phyloP scores from a whole-genome alignment of 2,329 filamentous ascomycete genomes.

The Neonectria neomacrospora region DNA sequence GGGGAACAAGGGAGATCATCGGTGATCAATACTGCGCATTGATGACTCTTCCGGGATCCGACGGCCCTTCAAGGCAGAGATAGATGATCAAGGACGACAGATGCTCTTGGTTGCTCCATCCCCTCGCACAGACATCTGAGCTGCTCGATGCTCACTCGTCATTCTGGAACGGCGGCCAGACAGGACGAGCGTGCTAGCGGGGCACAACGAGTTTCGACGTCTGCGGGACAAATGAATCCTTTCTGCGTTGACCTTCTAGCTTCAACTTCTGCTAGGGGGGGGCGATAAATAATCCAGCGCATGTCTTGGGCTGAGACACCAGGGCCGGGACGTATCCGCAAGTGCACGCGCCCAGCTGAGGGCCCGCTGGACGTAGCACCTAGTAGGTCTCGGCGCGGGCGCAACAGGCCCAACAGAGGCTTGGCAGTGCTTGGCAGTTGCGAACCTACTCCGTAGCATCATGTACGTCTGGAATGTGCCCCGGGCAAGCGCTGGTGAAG shows the following conservation, averaged over 20 bases:
- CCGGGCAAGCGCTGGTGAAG: neutral
- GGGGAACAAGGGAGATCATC: no score
- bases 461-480: neutral
- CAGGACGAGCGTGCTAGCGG: constrained; percentile 6
- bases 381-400: constrained; percentile 10
- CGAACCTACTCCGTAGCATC: neutral
- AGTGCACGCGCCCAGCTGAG: constrained; percentile 10
- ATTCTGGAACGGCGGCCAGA: constrained; percentile 14
- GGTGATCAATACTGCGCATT: no score
- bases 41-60: no score
- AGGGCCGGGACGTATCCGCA: constrained; percentile 1
- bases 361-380: constrained; percentile 10
- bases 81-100: no score
- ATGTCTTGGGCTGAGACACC: constrained; percentile 36
- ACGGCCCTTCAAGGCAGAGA: no score
- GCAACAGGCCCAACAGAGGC: neutral
- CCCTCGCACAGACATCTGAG: neutral
- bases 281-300: constrained; percentile 11
- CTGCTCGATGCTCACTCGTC: constrained; percentile 2
- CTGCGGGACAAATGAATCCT: constrained; percentile 5
- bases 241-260: neutral
- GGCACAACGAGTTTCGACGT: constrained; percentile 7
- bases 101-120: no score
- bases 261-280: neutral
- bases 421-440: neutral